Evolutionary conservation across 2,329 filamentous ascomycete species (phyloP), one percentile per base, ranked within the genome.

Genomic region (Byssothecium circinans): DNA sequence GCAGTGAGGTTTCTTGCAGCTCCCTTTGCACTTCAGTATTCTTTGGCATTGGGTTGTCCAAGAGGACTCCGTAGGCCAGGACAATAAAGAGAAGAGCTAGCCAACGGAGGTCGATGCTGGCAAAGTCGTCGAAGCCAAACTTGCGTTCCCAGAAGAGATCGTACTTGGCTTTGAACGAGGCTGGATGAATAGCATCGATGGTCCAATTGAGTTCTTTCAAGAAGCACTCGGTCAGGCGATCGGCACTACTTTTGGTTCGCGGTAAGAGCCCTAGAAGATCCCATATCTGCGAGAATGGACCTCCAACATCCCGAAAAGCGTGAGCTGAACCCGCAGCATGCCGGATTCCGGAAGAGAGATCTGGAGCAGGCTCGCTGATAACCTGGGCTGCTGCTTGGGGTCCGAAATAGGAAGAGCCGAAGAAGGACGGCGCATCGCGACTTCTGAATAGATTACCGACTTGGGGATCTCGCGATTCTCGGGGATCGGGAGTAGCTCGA

Each of bases 31-130:
- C 59, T 40, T 74, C 71, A 3, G 52, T 53, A 15, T 68, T 67
- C 25, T 57, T 51, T 8, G 59, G 62, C 2, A 57, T 49, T 2
- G 70, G 69, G 33, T 67, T 66, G 37, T 73, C 69, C 2, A 75
- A 45, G 0, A 74, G 58, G 2, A 66, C 71, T 2, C 70, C 69
- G 38, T 70, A 73, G 10, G 73, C 70, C 10, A 75, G 57, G 4
- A 74, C 66, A 14, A 74, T 72, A 45, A 75, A 75, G 0, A 75
- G 51, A 15, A 75, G 54, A 11, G 71, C 65, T n/a, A 74, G 62
- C 73, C 73, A 75, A 2, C 73, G 62, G 7, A 75, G 56, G 49
- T 75, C 72, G 3, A 74, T 64, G 2, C 67, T 67, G 0, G 68
- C 64, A 20, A 74, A 64, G 47, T 75, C 71, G 36, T 74, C 72